Evolutionary conservation across 2,329 filamentous ascomycete species (phyloP).

Genomic region (Biscogniauxia sp.): DNA sequence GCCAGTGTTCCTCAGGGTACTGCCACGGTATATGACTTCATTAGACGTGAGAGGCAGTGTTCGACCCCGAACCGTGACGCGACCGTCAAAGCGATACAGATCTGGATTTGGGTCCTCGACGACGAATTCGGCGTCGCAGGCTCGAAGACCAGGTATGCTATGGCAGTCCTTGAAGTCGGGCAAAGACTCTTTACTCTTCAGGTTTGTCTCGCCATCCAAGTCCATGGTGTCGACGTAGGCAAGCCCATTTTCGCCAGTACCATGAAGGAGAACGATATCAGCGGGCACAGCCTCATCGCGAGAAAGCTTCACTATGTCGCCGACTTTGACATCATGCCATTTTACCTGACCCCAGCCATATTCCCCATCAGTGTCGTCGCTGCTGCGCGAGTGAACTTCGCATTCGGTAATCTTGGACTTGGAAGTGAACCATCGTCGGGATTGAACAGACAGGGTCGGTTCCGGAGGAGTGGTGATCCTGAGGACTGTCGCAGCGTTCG

Average conservation of each 20-base stretch:
- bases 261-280: slow-evolving; percentile 76
- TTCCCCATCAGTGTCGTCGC: slow-evolving; percentile 24
- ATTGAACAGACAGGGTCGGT: slow-evolving; percentile 4
- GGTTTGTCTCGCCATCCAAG: slow-evolving; percentile 76
- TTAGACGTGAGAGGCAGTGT: slow-evolving; percentile 71
- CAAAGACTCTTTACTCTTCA: slow-evolving; percentile 72
- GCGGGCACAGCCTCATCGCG: slow-evolving; percentile 81
- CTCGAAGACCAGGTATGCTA: slow-evolving; percentile 52
- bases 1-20: slow-evolving; percentile 71
- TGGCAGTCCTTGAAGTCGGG: slow-evolving; percentile 58
- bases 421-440: slow-evolving; percentile 20
- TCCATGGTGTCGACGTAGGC: slow-evolving; percentile 87
- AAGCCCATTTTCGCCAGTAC: slow-evolving; percentile 71
- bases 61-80: slow-evolving; percentile 56
- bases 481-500: slow-evolving; percentile 46
- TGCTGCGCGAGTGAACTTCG: slow-evolving; percentile 11
- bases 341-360: slow-evolving; percentile 55
- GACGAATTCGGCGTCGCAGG: slow-evolving; percentile 61
- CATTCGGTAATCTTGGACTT: slow-evolving; percentile 11
- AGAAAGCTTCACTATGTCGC: slow-evolving; percentile 65
- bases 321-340: slow-evolving; percentile 69
- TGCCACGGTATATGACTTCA: slow-evolving; percentile 84
- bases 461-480: slow-evolving; percentile 24
- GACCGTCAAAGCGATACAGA: slow-evolving; percentile 74
- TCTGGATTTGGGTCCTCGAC: slow-evolving; percentile 76